Base-by-base conservation (phyloP, 2,329 filamentous ascomycete genomes). In the Calonectria honghensis region DNA sequence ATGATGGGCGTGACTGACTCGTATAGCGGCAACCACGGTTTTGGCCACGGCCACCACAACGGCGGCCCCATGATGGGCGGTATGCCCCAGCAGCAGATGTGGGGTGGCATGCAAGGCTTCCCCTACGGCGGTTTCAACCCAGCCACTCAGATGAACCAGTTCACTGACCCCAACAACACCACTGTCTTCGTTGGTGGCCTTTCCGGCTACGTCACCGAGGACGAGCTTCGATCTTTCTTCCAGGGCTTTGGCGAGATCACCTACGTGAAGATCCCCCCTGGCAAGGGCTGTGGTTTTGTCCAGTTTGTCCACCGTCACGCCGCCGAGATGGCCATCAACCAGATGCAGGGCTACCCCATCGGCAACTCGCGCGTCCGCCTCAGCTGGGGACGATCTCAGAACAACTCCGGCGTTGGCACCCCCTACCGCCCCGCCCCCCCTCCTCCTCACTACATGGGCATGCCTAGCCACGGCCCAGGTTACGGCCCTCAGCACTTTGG, bases 251-350 rank as follows among this genome's bases (percentile, higher is more conserved):
- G 97, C 75, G 97, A 99, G 86, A 99, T 99, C 84, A 99, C 97
- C 82, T 99, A 99, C 85, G 97, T 99, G 89, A 99, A 99, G 93
- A 99, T 99, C 74, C 97, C 97, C 69, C 96, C 97, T 78, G 97
- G 97, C 88, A 99, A 99, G 92, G 97, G 97, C 80, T 99, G 97
- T 83, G 97, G 97, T 73, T 99, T 99, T 84, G 97, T 99, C 74
- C 97, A 99, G 87, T 99, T 99, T 82, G 97, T 99, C 72, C 97
- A 99, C 89, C 96, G 97, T 79, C 97, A 99, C 83, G 97, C 97
- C 68, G 97, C 97, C 18, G 97, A 99, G 89, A 99, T 99, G 97
- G 97, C 97, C 80, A 99, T 99, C 91, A 99, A 99, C 89, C 97
- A 99, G 88, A 99, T 99, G 97, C 97, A 99, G 88, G 97, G 97